Base-by-base conservation (phyloP, 768 basidiomycete species). In the Clitopilus hobsonii region DNA sequence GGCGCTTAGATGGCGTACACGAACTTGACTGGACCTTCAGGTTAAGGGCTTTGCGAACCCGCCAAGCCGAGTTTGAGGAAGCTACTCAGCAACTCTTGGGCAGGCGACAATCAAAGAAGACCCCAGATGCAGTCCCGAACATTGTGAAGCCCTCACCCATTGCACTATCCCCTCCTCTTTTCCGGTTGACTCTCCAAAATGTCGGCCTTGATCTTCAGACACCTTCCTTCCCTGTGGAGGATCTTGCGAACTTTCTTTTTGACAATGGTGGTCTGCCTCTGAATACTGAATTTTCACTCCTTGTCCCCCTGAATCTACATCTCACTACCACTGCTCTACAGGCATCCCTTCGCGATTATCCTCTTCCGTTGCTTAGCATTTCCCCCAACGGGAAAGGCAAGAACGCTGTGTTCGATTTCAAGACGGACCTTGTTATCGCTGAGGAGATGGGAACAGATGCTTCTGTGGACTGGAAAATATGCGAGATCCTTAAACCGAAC, bases 341-440 rank as follows among this genome's bases (percentile, higher is more conserved):
- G 48, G 72, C 85, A 41, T 79, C 80, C 3, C 75, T 95, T 7
- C 86, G 95, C 27, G 94, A 96, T 70, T 95, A 96, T 70, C 92
- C 94, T 2, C 70, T 97, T 27, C 93, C 94, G 0, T 67, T 98
- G 51, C 69, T 94, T n/a, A 76, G 85, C 63, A 79, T 96, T 41
- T 88, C 89, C 28, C 64, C 80, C 14, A 71, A 72, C 55, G 59
- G 70, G 1, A 69, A 75, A 24, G 58, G 67, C 18, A 69, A 61
- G 5, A 61, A 68, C 18, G 66, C 79, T 10, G 77, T 81, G 0
- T 83, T 86, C 70, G 75, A 79, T 22, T 87, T 91, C 64, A 82
- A 86, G 57, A 82, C 86, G 11, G 87, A 93, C 63, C 69, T 97
- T 49, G 88, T 96, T 54, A 77, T 96, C 47, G 92, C 85, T 0